These are phyloP conservation scores for Podila minutissima DNA, from an alignment of 192 early-diverging fungal species.

Conservation along the genomic window DNA sequence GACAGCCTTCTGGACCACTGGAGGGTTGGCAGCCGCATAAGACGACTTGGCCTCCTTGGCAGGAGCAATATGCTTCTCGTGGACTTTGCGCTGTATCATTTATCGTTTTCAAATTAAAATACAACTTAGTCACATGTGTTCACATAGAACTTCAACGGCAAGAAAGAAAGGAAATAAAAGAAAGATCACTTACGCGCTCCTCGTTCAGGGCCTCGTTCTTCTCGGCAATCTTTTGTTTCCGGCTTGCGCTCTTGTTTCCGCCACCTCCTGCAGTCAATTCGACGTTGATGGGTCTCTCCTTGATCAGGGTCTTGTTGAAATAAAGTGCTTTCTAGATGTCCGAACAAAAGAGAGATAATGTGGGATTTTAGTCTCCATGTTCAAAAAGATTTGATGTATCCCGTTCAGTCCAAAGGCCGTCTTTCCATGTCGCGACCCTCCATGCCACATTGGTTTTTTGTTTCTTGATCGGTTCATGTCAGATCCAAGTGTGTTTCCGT, in stretches of 20 bases:
- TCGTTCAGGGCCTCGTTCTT: slow-evolving; percentile 62
- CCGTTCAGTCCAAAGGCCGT: too few relatives aligned
- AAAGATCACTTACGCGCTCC: slow-evolving; percentile 59
- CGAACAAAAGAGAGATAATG: neutral
- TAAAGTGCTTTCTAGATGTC: slow-evolving; percentile 62
- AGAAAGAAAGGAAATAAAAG: neutral
- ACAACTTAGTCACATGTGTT: neutral
- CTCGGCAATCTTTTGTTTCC: slow-evolving; percentile 57
- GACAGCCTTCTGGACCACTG: slow-evolving; percentile 45
- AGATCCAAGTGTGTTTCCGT: neutral
- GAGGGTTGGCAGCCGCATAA: slow-evolving; percentile 46
- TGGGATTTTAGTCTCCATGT: too few relatives aligned
- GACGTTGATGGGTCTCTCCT: slow-evolving; percentile 75
- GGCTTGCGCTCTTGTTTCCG: slow-evolving; percentile 65
- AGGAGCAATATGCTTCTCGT: slow-evolving; percentile 56
- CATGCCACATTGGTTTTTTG: neutral
- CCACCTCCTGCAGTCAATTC: slow-evolving; percentile 81
- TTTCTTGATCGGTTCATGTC: neutral
- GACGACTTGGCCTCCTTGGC: slow-evolving; percentile 55
- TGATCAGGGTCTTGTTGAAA: slow-evolving; percentile 70
- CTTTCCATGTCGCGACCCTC: too few relatives aligned
- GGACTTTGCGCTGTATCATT: slow-evolving; percentile 54
- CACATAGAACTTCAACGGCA: neutral
- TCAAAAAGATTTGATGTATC: too few relatives aligned
- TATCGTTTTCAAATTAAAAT: neutral